Percentiles rank a stretch among this genome's conserved stretches.
These are phyloP conservation scores for Limnomonas spitsbergensis DNA, from an alignment of 139 green algal genomes.

Conservation along the genomic window DNA sequence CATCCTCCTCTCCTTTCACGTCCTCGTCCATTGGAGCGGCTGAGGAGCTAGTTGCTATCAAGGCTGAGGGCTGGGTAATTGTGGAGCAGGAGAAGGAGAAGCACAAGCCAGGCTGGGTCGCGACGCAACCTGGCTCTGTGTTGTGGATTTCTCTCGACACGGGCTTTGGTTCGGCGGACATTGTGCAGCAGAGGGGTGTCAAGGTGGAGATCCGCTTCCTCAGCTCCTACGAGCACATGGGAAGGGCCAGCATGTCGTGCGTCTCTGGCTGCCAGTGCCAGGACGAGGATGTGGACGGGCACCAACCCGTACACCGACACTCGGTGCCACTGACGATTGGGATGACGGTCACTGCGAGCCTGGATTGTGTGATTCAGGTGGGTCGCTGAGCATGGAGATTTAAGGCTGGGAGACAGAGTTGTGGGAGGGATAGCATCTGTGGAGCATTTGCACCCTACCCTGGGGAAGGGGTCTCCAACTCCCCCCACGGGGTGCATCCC, in stretches of 20 bases:
- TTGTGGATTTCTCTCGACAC: background rate
- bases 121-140: background rate
- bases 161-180: background rate
- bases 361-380: too few species aligned
- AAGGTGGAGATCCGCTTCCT: background rate
- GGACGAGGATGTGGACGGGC: background rate
- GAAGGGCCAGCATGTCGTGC: background rate
- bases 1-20: background rate
- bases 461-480: too few species aligned
- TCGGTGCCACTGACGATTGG: background rate
- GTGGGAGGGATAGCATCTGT: too few species aligned
- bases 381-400: too few species aligned
- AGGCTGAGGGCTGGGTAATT: background rate
- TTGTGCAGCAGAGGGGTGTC: background rate
- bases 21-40: background rate
- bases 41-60: background rate
- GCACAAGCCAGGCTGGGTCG: background rate
- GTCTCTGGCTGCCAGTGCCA: background rate
- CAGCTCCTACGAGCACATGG: background rate
- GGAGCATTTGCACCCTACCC: too few species aligned
- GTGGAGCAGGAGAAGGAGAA: background rate
- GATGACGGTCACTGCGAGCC: too few species aligned
- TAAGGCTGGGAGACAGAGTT: too few species aligned
- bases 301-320: background rate
- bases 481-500: too few species aligned